Conservation (phyloP, 805 yeast species). For the Cephaloascus albidus region DNA sequence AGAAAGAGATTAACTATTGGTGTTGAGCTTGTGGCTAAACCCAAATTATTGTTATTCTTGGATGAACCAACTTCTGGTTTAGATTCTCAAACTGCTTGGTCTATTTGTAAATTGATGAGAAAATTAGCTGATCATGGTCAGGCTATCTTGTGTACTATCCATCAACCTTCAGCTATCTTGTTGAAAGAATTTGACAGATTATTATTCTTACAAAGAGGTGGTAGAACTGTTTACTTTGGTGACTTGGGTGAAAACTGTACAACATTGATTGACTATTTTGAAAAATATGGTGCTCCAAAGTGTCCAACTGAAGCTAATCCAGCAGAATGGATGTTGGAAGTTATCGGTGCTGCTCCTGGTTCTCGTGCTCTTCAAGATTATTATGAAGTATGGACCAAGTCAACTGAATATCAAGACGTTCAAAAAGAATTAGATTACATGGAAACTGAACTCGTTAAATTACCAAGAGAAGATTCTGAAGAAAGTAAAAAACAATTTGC, state of each 20-base stretch:
- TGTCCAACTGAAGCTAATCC: conserved; percentile 72
- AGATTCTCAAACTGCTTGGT: conserved; percentile 34
- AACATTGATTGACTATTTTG: conserved; percentile 57
- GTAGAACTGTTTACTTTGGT: conserved; percentile 69
- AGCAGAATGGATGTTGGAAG: too few relatives aligned
- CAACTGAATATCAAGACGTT: conserved; percentile 4
- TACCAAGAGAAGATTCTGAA: conserved; percentile 7
- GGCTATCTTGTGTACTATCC: conserved; percentile 50
- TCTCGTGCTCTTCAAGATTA: conserved; percentile 5
- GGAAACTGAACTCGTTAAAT: conserved; percentile 13
- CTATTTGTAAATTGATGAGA: conserved; percentile 29
- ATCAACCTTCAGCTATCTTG: conserved; percentile 78
- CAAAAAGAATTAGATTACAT: conserved; percentile 4
- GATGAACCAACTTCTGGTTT: conserved; percentile 36
- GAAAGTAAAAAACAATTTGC: conserved; percentile 8
- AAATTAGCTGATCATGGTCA: conserved; percentile 30
- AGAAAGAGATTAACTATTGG: conserved; percentile 31
- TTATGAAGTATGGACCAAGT: conserved; percentile 6
- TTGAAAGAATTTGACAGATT: conserved; percentile 73
- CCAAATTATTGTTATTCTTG: conserved; percentile 24
- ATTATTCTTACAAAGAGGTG: conserved; percentile 61
- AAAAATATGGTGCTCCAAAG: conserved; percentile 49
- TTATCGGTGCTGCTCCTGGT: conserved; percentile 9
- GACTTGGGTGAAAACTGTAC: conserved; percentile 53
- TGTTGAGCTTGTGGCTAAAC: conserved; percentile 31